Evolutionary conservation across 768 basidiomycete genomes (phyloP).

Genomic region (Agaricus blazei): DNA sequence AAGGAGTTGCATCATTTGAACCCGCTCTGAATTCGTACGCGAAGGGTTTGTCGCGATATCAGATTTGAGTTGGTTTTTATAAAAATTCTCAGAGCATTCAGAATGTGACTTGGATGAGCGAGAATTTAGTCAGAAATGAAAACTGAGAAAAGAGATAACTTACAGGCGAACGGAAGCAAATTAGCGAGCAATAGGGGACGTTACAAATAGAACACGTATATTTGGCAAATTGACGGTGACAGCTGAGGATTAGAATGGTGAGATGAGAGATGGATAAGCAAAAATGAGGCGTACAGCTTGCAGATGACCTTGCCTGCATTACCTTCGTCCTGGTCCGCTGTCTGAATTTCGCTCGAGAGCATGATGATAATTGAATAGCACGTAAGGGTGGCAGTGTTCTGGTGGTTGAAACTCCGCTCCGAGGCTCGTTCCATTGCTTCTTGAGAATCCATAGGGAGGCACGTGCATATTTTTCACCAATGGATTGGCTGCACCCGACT

Average conservation of each 20-base stretch:
- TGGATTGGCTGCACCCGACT: not conserved
- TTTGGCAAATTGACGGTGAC: constrained; percentile 67
- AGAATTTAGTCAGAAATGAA: not conserved
- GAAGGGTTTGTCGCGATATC: constrained; percentile 56
- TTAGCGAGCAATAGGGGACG: constrained; percentile 71
- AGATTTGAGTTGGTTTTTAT: constrained; percentile 65
- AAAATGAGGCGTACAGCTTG: constrained; percentile 10
- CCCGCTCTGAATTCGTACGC: constrained; percentile 51
- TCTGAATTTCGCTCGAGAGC: constrained; percentile 7
- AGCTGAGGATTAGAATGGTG: constrained; percentile 38
- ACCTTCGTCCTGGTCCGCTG: constrained; percentile 1
- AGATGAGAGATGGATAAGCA: not conserved
- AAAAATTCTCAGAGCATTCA: constrained; percentile 79
- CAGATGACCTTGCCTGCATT: constrained; percentile 11
- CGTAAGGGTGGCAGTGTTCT: too few species aligned
- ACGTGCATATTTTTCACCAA: not conserved
- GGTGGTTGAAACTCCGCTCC: constrained; percentile 1
- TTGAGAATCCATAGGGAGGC: not conserved
- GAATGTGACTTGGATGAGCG: constrained; percentile 44
- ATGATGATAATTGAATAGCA: not conserved
- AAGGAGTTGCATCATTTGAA: constrained; percentile 64
- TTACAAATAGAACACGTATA: constrained; percentile 85
- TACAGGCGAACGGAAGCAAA: constrained; percentile 75
- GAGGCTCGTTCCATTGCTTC: not conserved
- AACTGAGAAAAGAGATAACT: constrained; percentile 15